Evolutionary conservation across 179 eudicot species (phyloP), one percentile per base, ranked within the genome.

Genomic region (Spinacia oleracea): DNA sequence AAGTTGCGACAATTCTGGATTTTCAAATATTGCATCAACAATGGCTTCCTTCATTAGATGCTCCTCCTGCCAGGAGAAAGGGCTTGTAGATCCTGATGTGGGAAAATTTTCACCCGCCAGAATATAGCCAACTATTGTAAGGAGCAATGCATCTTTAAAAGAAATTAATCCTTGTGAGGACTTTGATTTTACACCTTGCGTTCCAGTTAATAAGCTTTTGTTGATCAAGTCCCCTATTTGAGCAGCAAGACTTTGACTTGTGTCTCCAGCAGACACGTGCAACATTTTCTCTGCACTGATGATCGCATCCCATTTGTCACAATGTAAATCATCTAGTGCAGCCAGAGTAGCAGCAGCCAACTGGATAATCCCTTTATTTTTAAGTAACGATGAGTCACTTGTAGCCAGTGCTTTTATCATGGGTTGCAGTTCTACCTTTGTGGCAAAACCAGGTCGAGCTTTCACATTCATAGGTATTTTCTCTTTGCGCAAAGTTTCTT

Each of bases 31-130:
- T 69, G 93, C 96, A 87, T 96, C 99, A 58, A 93, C 93, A 70
- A 96, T 84, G 74, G 98, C 97, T 86, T 93, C 99, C 87, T 96
- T 93, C 88, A 93, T 79, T 82, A 79, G 84, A 77, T 91, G 98
- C 84, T 96, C 99, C 86, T 93, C 99, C 77, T 96, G 98, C 99
- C 99, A 96, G 70, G 98, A 89, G 81, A 96, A 96, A 42, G 99
- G 99, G 69, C 98, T 89, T 34, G 85, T 88, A 25, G 96, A 88
- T 23, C 99, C 95, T 56, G 99, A 89, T 65, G 97, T 90, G 14
- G 99, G 98, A 79, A 96, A 96, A 77, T 85, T 90, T 79, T 93
- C 94, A 74, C 99, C 98, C 11, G 98, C 99, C 82, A 96, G 80
- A 45, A 96, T 87, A 82, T 91, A 96, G 29, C 98, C 99, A 77